These are phyloP conservation scores for Globisporangium cylindrosporum DNA, from an alignment of 352 stramenopile genomes.

Conservation along the genomic window DNA sequence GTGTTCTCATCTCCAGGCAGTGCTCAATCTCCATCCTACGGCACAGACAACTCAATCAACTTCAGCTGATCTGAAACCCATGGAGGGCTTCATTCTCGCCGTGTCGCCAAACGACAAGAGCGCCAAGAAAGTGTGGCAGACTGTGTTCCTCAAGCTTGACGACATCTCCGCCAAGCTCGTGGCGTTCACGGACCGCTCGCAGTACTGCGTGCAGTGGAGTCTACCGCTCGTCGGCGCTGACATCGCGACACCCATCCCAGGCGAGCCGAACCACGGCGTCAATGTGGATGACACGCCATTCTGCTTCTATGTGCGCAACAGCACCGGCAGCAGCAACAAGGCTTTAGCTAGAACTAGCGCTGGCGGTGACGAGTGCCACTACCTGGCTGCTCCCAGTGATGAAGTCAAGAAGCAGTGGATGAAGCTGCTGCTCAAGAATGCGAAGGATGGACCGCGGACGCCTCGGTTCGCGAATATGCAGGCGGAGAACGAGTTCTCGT, in stretches of 20 bases:
- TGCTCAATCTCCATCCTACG: background rate
- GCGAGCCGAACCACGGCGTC: constrained; percentile 43
- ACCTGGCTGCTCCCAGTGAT: constrained; percentile 39
- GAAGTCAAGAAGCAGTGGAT: constrained; percentile 58
- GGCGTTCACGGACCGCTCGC: constrained; percentile 47
- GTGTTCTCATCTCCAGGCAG: background rate
- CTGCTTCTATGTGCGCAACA: constrained; percentile 61
- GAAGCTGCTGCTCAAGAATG: constrained; percentile 37
- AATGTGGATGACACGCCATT: constrained; percentile 45
- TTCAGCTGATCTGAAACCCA: constrained; percentile 2
- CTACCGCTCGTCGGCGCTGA: constrained; percentile 46
- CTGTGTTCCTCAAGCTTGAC: constrained; percentile 56
- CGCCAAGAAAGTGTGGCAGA: constrained; percentile 45
- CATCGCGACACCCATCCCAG: constrained; percentile 53
- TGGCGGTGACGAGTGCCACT: constrained; percentile 28
- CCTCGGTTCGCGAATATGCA: constrained; percentile 35
- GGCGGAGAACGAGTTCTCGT: constrained; percentile 39
- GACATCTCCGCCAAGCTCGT: constrained; percentile 65
- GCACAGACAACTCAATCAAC: background rate
- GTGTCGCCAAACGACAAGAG: constrained; percentile 27
- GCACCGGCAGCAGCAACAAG: constrained; percentile 23
- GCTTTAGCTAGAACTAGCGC: background rate
- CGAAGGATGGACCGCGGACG: constrained; percentile 37
- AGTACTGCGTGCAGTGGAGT: constrained; percentile 49
- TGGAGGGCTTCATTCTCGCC: constrained; percentile 52